Evolutionary conservation across 768 basidiomycete genomes (phyloP).

Genomic region (Lactifluus volemus): DNA sequence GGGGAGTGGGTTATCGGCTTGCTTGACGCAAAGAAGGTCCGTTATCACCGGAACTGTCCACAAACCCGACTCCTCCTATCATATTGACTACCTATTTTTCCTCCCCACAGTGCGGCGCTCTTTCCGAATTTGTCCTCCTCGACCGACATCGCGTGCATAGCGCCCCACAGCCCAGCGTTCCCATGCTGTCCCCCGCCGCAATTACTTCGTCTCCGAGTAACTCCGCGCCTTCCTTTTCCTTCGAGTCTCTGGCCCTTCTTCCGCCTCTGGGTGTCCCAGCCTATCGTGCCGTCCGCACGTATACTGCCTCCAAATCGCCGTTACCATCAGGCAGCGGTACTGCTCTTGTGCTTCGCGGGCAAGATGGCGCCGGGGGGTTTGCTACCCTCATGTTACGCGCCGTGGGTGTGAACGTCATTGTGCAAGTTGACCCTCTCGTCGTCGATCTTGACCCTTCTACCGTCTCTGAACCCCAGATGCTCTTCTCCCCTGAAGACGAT

Average conservation of each 20-base stretch:
- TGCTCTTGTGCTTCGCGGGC: slow-evolving; percentile 62
- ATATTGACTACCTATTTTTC: slow-evolving; percentile 9
- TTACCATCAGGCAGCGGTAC: slow-evolving; percentile 20
- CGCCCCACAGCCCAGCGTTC: slow-evolving; percentile 44
- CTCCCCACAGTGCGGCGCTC: slow-evolving; percentile 58
- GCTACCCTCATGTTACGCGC: slow-evolving; percentile 68
- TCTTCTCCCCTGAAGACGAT: slow-evolving; percentile 25
- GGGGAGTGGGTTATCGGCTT: slow-evolving; percentile 88
- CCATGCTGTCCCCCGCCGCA: slow-evolving; percentile 25
- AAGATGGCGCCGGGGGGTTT: slow-evolving; percentile 68
- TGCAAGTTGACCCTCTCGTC: slow-evolving; percentile 45
- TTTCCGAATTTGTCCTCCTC: slow-evolving; percentile 81
- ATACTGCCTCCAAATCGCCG: slow-evolving; percentile 17
- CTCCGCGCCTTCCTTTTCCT: slow-evolving; percentile 9
- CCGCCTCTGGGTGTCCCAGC: slow-evolving; percentile 76
- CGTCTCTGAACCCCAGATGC: slow-evolving; percentile 26
- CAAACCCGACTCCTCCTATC: slow-evolving; percentile 5
- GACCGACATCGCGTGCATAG: slow-evolving; percentile 72
- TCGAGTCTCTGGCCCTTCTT: slow-evolving; percentile 52
- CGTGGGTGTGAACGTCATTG: slow-evolving; percentile 66
- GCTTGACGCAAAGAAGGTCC: slow-evolving; percentile 71
- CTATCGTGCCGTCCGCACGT: slow-evolving; percentile 67
- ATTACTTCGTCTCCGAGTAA: slow-evolving; percentile 20
- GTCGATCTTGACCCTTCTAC: slow-evolving; percentile 28
- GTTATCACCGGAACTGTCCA: slow-evolving; percentile 3